These are phyloP conservation scores for Avena eriantha DNA, from an alignment of 176 grass and related monocot genomes.

Conservation along the genomic window DNA sequence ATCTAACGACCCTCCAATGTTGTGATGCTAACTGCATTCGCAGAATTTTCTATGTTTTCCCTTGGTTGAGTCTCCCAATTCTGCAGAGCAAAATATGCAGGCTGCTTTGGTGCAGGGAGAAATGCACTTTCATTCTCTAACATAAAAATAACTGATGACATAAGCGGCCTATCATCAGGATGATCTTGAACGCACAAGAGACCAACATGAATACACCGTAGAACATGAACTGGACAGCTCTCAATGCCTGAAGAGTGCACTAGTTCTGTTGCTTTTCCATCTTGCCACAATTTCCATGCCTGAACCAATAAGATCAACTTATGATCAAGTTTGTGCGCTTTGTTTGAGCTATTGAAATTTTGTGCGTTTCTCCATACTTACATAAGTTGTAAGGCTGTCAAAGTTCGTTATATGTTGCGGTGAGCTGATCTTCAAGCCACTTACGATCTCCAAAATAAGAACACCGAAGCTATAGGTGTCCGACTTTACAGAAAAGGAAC, in stretches of 20 bases:
- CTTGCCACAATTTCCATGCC: conserved; percentile 5
- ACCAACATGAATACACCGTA: too few species aligned
- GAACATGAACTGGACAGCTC: background rate
- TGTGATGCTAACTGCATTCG: too few species aligned
- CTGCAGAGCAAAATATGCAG: too few species aligned
- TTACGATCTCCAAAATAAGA: conserved; percentile 61
- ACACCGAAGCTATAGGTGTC: conserved; percentile 72
- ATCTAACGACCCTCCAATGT: too few species aligned
- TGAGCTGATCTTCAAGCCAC: conserved; percentile 49
- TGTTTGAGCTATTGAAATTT: background rate
- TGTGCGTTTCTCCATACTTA: conserved; percentile 40
- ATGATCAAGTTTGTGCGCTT: background rate
- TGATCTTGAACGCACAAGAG: too few species aligned
- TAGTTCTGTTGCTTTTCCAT: background rate
- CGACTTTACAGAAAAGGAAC: conserved; percentile 52
- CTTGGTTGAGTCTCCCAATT: too few species aligned
- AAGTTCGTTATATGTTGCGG: conserved; percentile 9
- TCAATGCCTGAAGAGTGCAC: background rate
- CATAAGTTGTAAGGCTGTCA: conserved; percentile 41
- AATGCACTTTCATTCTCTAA: too few species aligned
- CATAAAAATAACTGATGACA: too few species aligned
- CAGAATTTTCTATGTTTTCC: too few species aligned
- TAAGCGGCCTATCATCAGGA: too few species aligned
- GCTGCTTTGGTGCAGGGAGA: too few species aligned
- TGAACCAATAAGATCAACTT: conserved; percentile 3